Evolutionary conservation across 768 basidiomycete genomes (phyloP).

Genomic region (Clavaria fumosa): DNA sequence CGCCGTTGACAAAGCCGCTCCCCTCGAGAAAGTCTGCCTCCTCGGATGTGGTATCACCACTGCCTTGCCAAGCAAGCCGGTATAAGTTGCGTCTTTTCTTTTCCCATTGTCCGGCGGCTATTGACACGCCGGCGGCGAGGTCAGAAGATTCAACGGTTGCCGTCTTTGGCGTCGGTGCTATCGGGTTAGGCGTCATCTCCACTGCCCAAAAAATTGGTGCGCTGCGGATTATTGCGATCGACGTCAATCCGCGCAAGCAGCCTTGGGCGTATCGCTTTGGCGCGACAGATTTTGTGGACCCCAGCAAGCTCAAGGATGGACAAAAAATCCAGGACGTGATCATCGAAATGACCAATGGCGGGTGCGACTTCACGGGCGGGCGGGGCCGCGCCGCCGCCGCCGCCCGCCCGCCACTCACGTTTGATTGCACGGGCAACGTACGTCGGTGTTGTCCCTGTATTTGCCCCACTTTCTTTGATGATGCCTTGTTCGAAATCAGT

Average conservation of each 20-base stretch:
- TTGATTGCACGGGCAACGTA: conserved; percentile 88
- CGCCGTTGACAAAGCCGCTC: conserved; percentile 70
- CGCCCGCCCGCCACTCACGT: no score
- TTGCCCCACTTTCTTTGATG: conserved; percentile 14
- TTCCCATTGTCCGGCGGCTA: conserved; percentile 4
- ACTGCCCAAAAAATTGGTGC: conserved; percentile 68
- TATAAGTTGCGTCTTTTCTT: conserved; percentile 32
- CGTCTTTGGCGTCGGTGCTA: conserved; percentile 92
- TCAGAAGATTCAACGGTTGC: conserved; percentile 77
- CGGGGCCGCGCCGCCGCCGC: no score
- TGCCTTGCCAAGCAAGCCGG: conserved; percentile 86
- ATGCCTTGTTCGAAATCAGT: no score
- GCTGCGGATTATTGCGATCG: conserved; percentile 81
- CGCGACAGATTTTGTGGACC: conserved; percentile 90
- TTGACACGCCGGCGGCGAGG: no score
- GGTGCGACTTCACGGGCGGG: conserved; percentile 88
- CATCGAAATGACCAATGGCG: conserved; percentile 88
- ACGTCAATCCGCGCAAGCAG: conserved; percentile 78
- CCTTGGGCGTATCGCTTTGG: conserved; percentile 86
- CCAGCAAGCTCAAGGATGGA: conserved; percentile 53
- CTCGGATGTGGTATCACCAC: conserved; percentile 95
- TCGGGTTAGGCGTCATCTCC: conserved; percentile 85
- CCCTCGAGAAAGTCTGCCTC: conserved; percentile 92
- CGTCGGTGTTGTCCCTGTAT: conserved; percentile 19
- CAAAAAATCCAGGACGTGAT: conserved; percentile 81